These are phyloP conservation scores for Pterula multifida DNA, from an alignment of 1,284 basidiomycete species.

Conservation along the genomic window DNA sequence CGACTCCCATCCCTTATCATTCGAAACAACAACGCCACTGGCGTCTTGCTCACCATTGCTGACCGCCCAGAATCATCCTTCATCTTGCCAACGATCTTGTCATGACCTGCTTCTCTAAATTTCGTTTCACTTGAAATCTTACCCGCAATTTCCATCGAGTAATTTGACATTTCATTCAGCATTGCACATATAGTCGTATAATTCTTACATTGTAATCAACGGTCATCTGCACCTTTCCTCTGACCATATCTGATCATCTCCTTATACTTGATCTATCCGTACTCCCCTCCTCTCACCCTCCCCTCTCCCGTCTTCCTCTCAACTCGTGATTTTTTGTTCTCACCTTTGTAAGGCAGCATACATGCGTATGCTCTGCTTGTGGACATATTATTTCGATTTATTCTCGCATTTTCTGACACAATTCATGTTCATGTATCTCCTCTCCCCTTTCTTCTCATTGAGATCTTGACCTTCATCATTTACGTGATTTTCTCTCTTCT, in stretches of 20 bases:
- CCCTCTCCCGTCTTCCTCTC: not conserved
- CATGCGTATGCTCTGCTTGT: not conserved
- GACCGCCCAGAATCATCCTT: not conserved
- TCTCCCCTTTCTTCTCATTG: too few relatives aligned
- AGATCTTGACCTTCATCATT: too few relatives aligned
- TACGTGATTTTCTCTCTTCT: not conserved
- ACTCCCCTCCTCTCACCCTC: not conserved
- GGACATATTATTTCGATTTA: too few relatives aligned
- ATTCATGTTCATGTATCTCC: too few relatives aligned
- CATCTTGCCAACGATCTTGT: slow-evolving; percentile 1
- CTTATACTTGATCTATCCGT: not conserved
- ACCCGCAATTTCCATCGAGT: not conserved
- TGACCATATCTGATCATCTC: not conserved
- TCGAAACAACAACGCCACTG: not conserved
- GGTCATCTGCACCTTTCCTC: not conserved
- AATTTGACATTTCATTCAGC: not conserved
- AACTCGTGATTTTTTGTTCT: not conserved
- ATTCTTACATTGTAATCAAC: not conserved
- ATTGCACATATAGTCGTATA: slow-evolving; percentile 1
- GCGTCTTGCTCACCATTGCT: not conserved
- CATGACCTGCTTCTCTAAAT: not conserved
- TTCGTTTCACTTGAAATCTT: not conserved
- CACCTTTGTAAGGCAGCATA: not conserved
- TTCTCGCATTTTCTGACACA: too few relatives aligned
- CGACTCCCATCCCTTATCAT: not conserved